A percentile compares a stretch with the other conserved stretches of the same genome.
Conservation (phyloP, 164 flowering plant genomes). For the Chloranthus sessilifolius region DNA sequence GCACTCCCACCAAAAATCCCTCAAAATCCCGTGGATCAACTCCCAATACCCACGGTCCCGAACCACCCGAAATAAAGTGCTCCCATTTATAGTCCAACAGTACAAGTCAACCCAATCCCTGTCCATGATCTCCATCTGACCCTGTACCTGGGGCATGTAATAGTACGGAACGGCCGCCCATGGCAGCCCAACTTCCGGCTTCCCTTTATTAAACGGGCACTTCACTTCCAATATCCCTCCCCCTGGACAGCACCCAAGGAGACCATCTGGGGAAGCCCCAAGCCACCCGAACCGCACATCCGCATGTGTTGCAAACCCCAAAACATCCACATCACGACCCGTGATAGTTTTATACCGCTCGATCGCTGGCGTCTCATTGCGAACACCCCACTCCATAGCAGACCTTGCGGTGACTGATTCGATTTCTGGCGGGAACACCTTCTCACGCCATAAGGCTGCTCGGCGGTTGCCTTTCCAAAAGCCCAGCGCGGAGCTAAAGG, state of each 20-base stretch:
- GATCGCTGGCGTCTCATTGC: slow-evolving; percentile 69
- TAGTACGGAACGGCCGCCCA: slow-evolving; percentile 85
- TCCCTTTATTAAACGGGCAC: slow-evolving; percentile 94
- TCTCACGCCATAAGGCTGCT: slow-evolving; percentile 86
- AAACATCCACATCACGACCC: slow-evolving; percentile 68
- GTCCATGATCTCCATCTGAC: slow-evolving; percentile 92
- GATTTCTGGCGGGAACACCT: slow-evolving; percentile 49
- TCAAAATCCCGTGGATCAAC: slow-evolving; percentile 60
- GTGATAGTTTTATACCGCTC: slow-evolving; percentile 77
- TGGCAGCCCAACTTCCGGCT: slow-evolving; percentile 75
- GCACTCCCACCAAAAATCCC: slow-evolving; percentile 96
- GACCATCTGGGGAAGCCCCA: slow-evolving; percentile 98
- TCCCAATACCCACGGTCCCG: slow-evolving; percentile 74
- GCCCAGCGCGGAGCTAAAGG: slow-evolving; percentile 91
- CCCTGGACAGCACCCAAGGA: slow-evolving; percentile 54
- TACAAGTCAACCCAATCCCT: slow-evolving; percentile 93
- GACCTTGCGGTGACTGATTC: slow-evolving; percentile 23
- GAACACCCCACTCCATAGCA: slow-evolving; percentile 95
- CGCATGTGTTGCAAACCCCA: slow-evolving; percentile 73
- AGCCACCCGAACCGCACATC: slow-evolving; percentile 61
- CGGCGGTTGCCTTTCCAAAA: slow-evolving; percentile 91
- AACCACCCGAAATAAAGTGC: slow-evolving; percentile 68
- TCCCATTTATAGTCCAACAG: slow-evolving; percentile 94
- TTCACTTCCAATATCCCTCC: slow-evolving; percentile 96
- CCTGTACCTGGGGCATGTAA: slow-evolving; percentile 98